Percentiles rank a stretch among this genome's conserved stretches.
phyloP scores from a whole-genome alignment of 331 rosid species.

The Quercus phellos region DNA sequence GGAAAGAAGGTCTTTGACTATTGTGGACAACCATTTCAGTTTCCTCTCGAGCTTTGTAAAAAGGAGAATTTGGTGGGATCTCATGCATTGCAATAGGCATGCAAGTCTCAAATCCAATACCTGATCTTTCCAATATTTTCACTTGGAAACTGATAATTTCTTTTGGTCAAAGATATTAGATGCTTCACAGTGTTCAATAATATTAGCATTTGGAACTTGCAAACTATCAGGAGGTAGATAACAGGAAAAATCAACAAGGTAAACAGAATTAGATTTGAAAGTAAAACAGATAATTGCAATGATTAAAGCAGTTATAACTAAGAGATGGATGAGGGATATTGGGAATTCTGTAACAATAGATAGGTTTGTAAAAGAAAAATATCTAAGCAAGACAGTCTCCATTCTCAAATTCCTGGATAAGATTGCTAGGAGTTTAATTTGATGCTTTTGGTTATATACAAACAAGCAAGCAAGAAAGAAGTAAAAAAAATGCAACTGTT shows the following conservation, averaged over 20 bases:
- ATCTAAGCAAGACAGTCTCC: neutral
- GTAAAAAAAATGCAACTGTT: no score
- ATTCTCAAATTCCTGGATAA: neutral
- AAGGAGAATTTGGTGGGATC: constrained; percentile 38
- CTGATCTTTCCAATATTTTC: constrained; percentile 55
- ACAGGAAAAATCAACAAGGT: constrained; percentile 54
- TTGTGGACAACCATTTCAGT: constrained; percentile 50
- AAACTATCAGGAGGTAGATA: constrained; percentile 44
- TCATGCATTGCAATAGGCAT: constrained; percentile 44
- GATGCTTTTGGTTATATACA: neutral
- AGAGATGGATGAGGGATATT: neutral
- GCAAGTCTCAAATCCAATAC: constrained; percentile 58
- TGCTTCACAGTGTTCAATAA: constrained; percentile 34
- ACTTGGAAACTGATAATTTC: constrained; percentile 38
- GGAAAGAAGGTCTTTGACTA: constrained; percentile 41
- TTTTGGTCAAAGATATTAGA: neutral
- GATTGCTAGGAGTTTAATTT: neutral
- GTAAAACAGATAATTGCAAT: neutral
- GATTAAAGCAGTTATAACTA: neutral
- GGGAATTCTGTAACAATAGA: neutral
- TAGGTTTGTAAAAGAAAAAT: neutral
- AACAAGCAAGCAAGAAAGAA: neutral
- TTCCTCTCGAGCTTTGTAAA: constrained; percentile 29
- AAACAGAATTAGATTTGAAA: constrained; percentile 9
- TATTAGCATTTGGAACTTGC: constrained; percentile 26